Conservation (phyloP, 208 protist genomes). For the Crithidia mellificae region DNA sequence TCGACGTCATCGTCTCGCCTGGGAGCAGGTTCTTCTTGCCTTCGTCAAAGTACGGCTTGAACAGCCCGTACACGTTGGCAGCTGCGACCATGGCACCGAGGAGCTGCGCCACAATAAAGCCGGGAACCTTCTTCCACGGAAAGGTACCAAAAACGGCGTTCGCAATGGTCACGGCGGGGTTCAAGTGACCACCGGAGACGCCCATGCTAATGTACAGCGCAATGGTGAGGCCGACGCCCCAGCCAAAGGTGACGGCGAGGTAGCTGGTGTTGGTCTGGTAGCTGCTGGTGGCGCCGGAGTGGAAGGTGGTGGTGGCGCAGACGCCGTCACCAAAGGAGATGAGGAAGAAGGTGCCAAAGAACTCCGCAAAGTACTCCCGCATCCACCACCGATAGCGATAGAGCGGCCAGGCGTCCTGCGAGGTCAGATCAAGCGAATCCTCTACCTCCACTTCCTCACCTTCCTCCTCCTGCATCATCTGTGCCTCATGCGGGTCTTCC, state of each 20-base stretch:
- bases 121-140: conserved; percentile 51
- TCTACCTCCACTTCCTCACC: conserved; percentile 2
- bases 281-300: neutral
- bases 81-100: conserved; percentile 41
- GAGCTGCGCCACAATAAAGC: conserved; percentile 46
- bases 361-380: conserved; percentile 60
- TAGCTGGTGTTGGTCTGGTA: conserved; percentile 27
- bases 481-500: conserved; percentile 1
- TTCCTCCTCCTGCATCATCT: conserved; percentile 6
- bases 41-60: conserved; percentile 36
- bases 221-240: conserved; percentile 45
- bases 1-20: conserved; percentile 31
- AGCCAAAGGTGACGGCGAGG: conserved; percentile 46
- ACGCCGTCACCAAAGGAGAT: conserved; percentile 51
- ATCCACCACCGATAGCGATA: conserved; percentile 30
- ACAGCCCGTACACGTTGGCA: conserved; percentile 45
- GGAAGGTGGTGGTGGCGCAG: conserved; percentile 29
- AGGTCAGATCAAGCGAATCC: conserved; percentile 9
- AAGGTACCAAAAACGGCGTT: conserved; percentile 43
- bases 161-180: conserved; percentile 53
- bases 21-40: conserved; percentile 10
- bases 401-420: conserved; percentile 38
- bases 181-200: conserved; percentile 56
- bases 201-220: conserved; percentile 47
- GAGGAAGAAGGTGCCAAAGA: conserved; percentile 53